Evolutionary conservation across 345 rosid genomes (phyloP), one percentile per base, ranked within the genome.

Genomic region (Sonneratia caseolaris): DNA sequence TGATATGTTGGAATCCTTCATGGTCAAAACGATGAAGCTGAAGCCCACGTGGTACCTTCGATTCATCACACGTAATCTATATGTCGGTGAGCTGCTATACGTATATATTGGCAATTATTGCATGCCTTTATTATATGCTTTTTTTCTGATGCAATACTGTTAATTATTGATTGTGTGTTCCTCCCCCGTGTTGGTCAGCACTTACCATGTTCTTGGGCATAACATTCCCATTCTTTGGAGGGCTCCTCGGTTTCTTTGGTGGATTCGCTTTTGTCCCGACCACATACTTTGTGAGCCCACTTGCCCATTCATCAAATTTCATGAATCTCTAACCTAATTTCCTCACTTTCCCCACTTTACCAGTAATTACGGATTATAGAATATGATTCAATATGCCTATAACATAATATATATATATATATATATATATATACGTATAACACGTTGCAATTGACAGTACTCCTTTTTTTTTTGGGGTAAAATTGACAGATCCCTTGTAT

Each of bases 181-280:
- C 32, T 27, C 32, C 32, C 32, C 12, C 21, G 12, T 12, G n/a
- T 16, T 55, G 61, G 3, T n/a, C 82, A 90, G 91, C 89, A 13
- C 75, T 80, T 21, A 90, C 96, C 2, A 82, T 87, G 90, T 85
- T 90, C 70, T 43, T 87, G 16, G 96, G 74, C 55, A 83, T 88
- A 69, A 83, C 89, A 35, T 83, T 90, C 72, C 96, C 96, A 2
- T 90, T 90, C 84, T 90, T 88, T 24, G 90, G 89, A 24, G 91
- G 88, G 1, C 87, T 88, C 73, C 87, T 90, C 67, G 88, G 89
- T 48, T 90, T 88, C 82, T 86, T 90, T 18, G 96, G 96, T 57
- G 96, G 96, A 81, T 86, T 90, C 43, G 92, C 88, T 72, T 91
- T 87, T 70, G 88, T 94, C 5, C 88, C 94, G 24, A 89, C 94